Evolutionary conservation across 495 filamentous ascomycete species (phyloP).

Genomic region (Tricharina praecox): DNA sequence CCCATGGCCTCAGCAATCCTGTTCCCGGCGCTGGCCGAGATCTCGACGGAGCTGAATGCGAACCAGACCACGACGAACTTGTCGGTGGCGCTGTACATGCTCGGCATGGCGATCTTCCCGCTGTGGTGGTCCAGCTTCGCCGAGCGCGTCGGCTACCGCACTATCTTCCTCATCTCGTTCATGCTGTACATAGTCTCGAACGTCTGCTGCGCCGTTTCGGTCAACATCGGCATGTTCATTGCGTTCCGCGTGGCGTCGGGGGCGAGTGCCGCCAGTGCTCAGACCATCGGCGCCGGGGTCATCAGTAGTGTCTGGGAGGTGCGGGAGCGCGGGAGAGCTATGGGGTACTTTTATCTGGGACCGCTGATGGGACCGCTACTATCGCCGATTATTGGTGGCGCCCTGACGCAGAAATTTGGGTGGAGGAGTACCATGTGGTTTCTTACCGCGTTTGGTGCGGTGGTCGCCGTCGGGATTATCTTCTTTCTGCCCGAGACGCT

Average conservation of each 20-base stretch:
- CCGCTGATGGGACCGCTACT: slow-evolving; percentile 73
- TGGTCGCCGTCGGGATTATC: slow-evolving; percentile 43
- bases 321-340: slow-evolving; percentile 64
- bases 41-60: slow-evolving; percentile 47
- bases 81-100: slow-evolving; percentile 61
- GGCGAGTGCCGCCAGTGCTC: slow-evolving; percentile 71
- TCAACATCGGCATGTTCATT: slow-evolving; percentile 68
- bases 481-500: slow-evolving; percentile 60
- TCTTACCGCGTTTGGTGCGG: slow-evolving; percentile 54
- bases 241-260: slow-evolving; percentile 69
- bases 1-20: slow-evolving; percentile 79
- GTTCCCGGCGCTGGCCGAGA: slow-evolving; percentile 56
- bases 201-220: slow-evolving; percentile 51
- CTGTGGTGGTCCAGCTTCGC: slow-evolving; percentile 92
- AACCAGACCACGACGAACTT: slow-evolving; percentile 56
- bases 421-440: slow-evolving; percentile 89
- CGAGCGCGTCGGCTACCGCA: slow-evolving; percentile 63
- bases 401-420: slow-evolving; percentile 47
- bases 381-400: slow-evolving; percentile 75
- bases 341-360: slow-evolving; percentile 85
- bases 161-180: slow-evolving; percentile 75
- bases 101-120: slow-evolving; percentile 76
- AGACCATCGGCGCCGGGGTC: slow-evolving; percentile 83
- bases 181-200: slow-evolving; percentile 63
- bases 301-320: slow-evolving; percentile 85